Base-by-base conservation (phyloP, 139 green algal species). In the Micromonas pusilla region DNA sequence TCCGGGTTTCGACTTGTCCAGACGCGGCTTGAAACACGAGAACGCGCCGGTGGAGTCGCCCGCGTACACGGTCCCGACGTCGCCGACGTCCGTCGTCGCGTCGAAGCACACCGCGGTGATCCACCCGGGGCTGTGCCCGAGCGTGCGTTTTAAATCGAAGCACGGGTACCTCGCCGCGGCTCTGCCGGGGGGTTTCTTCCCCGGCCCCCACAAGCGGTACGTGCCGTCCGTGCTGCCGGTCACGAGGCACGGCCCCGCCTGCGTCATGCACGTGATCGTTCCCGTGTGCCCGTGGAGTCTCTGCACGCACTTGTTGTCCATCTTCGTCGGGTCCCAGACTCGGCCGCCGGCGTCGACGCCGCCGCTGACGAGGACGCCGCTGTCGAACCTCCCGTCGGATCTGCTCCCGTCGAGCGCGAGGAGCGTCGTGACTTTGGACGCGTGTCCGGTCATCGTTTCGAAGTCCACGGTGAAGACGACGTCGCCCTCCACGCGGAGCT, bases 261-360 rank as follows among this genome's bases (percentile, higher is more conserved):
- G 39, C 2, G 83, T 79, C 2, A 92, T 39, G 37, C 52, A 68
- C 2, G 85, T 89, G 45, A 92, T 73, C 2, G 85, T 92, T 66
- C 86, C 83, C 2, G 63, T 79, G 81, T 92, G 88, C 2, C 84
- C 85, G 36, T 84, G 80, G 62, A 92, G 65, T 2, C 85, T 90
- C 81, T 92, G 88, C 28, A 88, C 45, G 45, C 9, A 9, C 9
- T 16, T 16, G 9, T 57, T 16, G 45, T 23, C 16, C 45, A 23
- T 16, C 9, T 23, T 16, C 45, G 9, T 57, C 45, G 45, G 45
- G 45, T 57, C 45, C 45, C 45, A 57, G 45, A 57, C 45, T 9
- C 45, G 45, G 16, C 9, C 16, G 9, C 16, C 9, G 45, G 9
- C 45, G 16, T 57, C 45, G 45, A 16, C 45, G 16, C 45, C 45